phyloP scores from a whole-genome alignment of 2,329 filamentous ascomycete genomes.

The Teratosphaeria destructans region DNA sequence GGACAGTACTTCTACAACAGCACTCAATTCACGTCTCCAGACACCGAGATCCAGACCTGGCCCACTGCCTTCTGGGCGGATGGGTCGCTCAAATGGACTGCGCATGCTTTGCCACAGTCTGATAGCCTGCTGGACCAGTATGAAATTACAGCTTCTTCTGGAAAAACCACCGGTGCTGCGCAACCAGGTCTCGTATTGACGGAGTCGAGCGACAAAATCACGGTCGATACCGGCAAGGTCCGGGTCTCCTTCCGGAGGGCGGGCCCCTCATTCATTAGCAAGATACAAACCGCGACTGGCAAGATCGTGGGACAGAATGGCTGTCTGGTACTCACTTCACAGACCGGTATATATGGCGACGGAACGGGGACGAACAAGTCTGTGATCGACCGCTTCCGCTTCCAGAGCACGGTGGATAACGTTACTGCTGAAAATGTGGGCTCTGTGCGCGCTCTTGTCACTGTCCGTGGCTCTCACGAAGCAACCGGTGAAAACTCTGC shows the following conservation, averaged over 20 bases:
- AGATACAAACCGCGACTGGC: slow-evolving; percentile 22
- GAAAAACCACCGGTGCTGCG: neutral
- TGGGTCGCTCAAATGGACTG: slow-evolving; percentile 52
- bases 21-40: slow-evolving; percentile 23
- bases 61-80: slow-evolving; percentile 50
- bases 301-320: slow-evolving; percentile 30
- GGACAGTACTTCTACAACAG: slow-evolving; percentile 27
- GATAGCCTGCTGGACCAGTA: slow-evolving; percentile 34
- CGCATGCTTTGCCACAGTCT: slow-evolving; percentile 42
- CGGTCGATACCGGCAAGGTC: slow-evolving; percentile 26
- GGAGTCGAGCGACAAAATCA: slow-evolving; percentile 15
- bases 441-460: slow-evolving; percentile 39
- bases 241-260: slow-evolving; percentile 25
- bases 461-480: slow-evolving; percentile 30
- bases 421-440: slow-evolving; percentile 38
- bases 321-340: slow-evolving; percentile 42
- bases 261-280: slow-evolving; percentile 20
- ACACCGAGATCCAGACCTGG: slow-evolving; percentile 41
- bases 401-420: slow-evolving; percentile 43
- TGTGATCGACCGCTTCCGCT: slow-evolving; percentile 33
- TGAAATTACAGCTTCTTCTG: slow-evolving; percentile 27
- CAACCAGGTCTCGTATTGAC: neutral
- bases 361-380: slow-evolving; percentile 26
- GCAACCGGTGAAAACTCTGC: slow-evolving; percentile 15
- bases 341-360: slow-evolving; percentile 36